Evolutionary conservation across 2,329 filamentous ascomycete genomes (phyloP).

Genomic region (Aspergillus melleus): DNA sequence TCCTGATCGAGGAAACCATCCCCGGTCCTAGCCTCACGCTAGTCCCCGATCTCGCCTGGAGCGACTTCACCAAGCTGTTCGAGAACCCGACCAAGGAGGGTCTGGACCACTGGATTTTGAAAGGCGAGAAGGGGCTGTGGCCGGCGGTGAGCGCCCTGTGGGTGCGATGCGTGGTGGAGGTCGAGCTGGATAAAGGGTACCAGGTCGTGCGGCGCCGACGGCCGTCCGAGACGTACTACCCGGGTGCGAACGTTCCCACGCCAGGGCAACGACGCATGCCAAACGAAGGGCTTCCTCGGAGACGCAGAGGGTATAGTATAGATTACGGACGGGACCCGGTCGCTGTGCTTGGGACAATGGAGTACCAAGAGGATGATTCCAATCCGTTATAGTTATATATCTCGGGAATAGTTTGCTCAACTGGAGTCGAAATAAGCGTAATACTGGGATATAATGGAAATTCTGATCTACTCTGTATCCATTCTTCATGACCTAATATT

Average conservation of each 20-base stretch:
- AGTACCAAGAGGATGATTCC: constrained; percentile 11
- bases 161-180: constrained; percentile 80
- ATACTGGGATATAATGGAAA: not conserved
- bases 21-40: constrained; percentile 77
- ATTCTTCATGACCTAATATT: too few species aligned
- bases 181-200: constrained; percentile 83
- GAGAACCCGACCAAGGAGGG: constrained; percentile 76
- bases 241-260: constrained; percentile 2
- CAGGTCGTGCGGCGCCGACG: constrained; percentile 65
- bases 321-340: constrained; percentile 18
- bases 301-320: constrained; percentile 21
- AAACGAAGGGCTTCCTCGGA: constrained; percentile 31
- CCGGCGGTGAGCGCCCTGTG: constrained; percentile 80
- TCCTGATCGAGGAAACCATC: constrained; percentile 79
- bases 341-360: constrained; percentile 16
- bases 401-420: not conserved
- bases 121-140: constrained; percentile 88
- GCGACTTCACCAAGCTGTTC: constrained; percentile 76
- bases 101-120: constrained; percentile 79
- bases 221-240: constrained; percentile 27
- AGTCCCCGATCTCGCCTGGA: constrained; percentile 72
- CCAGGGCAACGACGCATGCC: constrained; percentile 14
- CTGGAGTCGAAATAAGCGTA: not conserved
- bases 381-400: not conserved
- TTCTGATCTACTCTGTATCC: not conserved